These are phyloP conservation scores for Geosmithia morbida DNA, from an alignment of 2,329 filamentous ascomycete genomes.

Conservation along the genomic window DNA sequence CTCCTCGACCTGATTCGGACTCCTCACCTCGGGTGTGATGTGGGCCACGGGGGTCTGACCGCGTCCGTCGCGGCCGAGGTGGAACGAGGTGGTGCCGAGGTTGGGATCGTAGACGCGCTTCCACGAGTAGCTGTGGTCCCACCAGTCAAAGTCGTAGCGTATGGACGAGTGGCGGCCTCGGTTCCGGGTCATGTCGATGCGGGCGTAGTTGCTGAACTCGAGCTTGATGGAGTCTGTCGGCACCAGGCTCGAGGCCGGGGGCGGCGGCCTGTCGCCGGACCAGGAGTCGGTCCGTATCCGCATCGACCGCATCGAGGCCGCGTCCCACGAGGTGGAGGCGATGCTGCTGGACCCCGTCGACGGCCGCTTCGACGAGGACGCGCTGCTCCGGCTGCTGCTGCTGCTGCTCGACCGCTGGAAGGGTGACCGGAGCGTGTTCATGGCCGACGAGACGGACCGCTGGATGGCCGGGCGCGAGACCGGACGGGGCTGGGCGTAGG, in stretches of 20 bases:
- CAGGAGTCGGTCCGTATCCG: conserved; percentile 3
- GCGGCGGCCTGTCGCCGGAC: conserved; percentile 10
- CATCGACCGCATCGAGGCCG: conserved; percentile 4
- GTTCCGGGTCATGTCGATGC: conserved; percentile 63
- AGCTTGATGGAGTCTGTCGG: conserved; percentile 73
- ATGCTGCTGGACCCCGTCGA: conserved; percentile 2
- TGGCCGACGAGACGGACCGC: conserved; percentile 31
- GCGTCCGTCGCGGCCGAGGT: conserved; percentile 55
- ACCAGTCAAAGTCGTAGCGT: conserved; percentile 89
- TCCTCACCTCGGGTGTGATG: conserved; percentile 68
- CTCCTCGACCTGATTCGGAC: conserved; percentile 51
- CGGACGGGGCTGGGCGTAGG: conserved; percentile 22
- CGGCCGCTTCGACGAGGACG: conserved; percentile 2
- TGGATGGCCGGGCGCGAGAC: conserved; percentile 21
- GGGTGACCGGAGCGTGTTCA: conserved; percentile 25
- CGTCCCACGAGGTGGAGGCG: conserved; percentile 1
- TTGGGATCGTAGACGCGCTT: conserved; percentile 61
- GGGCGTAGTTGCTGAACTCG: conserved; percentile 95
- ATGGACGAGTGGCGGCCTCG: conserved; percentile 39
- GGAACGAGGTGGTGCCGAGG: conserved; percentile 57
- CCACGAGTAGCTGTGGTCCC: conserved; percentile 79
- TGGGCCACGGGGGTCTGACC: conserved; percentile 53
- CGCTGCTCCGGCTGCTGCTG: neutral
- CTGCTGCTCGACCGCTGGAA: conserved; percentile 11
- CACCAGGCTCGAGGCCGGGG: conserved; percentile 19